Evolutionary conservation across 2,329 filamentous ascomycete genomes (phyloP), one percentile per base, ranked within the genome.

Genomic region (Emergomyces orientalis): DNA sequence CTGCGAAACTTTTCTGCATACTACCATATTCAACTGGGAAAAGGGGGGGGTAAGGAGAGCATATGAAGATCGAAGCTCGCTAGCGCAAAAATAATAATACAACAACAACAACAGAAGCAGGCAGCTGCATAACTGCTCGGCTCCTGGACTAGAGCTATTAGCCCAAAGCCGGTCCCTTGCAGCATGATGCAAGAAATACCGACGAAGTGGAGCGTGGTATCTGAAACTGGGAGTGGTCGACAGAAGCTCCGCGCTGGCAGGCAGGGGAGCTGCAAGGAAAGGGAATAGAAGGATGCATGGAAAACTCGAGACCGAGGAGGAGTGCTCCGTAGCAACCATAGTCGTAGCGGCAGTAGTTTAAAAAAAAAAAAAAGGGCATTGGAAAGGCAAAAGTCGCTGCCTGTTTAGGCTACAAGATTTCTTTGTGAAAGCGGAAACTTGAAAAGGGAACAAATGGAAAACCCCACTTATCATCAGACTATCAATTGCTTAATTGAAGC

Each of bases 391-490:
- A 60, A n/a, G 58, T 25, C 30, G 58, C 32, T 60, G 58, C 58
- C 58, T 60, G 32, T 5, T 7, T 49, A 60, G 58, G 43, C 58
- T 49, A 13, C 58, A 60, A 51, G 22, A 60, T 60, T 60, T 45
- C 11, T 47, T n/a, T 49, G 2, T 58, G 30, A 19, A 32, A 11
- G 7, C 3, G n/a, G 19, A 6, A 7, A 32, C 32, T 25, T 9
- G 32, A 39, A 55, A 37, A 34, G 19, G 6, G 19, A 19, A 22
- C 32, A 3, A 7, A n/a, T n/a, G n/a, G n/a, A n/a, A 27, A 11
- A 22, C 25, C 34, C 34, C 19, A 43, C 39, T 43, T 41, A 11
- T 22, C 22, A 0, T 58, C 56, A 11, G 37, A 30, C 54, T 43
- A 43, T 58, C 56, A 30, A 45, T 58, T 58, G 56, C 56, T 43